These are phyloP conservation scores for Trichosanthes cucumerina DNA, from an alignment of 306 rosid genomes.

Conservation along the genomic window DNA sequence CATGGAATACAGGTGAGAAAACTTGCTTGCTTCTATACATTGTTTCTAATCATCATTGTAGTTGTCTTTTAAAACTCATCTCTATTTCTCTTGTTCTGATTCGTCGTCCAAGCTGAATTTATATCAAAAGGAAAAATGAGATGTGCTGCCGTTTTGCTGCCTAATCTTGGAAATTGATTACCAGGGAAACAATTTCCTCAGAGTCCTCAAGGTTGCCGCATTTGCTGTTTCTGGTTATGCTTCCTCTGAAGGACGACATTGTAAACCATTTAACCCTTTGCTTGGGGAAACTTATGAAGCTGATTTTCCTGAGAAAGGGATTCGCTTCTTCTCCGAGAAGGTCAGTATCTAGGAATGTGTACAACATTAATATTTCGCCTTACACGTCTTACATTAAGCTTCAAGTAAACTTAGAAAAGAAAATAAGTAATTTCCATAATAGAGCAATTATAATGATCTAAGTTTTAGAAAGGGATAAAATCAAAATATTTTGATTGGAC, in stretches of 20 bases:
- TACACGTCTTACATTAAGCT: neutral
- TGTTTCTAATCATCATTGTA: neutral
- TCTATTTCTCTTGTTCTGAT: neutral
- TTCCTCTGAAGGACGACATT: constrained; percentile 88
- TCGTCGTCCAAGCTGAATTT: neutral
- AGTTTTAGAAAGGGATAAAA: neutral
- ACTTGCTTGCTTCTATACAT: neutral
- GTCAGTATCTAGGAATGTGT: constrained; percentile 26
- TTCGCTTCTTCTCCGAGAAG: constrained; percentile 98
- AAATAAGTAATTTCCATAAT: neutral
- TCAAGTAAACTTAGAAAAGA: neutral
- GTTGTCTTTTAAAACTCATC: neutral
- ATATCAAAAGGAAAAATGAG: neutral
- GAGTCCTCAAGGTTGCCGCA: constrained; percentile 83
- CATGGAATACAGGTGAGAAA: constrained; percentile 65
- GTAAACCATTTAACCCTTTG: constrained; percentile 97
- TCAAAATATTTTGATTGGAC: neutral
- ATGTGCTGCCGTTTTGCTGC: neutral
- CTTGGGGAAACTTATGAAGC: constrained; percentile 99
- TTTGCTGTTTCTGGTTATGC: constrained; percentile 98
- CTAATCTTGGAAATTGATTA: constrained; percentile 10
- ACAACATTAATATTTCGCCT: neutral
- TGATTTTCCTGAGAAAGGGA: constrained; percentile 79
- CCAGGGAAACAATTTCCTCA: constrained; percentile 84
- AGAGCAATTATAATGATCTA: neutral